Evolutionary conservation across 768 basidiomycete genomes (phyloP).

Genomic region (Hericium rajendrae): DNA sequence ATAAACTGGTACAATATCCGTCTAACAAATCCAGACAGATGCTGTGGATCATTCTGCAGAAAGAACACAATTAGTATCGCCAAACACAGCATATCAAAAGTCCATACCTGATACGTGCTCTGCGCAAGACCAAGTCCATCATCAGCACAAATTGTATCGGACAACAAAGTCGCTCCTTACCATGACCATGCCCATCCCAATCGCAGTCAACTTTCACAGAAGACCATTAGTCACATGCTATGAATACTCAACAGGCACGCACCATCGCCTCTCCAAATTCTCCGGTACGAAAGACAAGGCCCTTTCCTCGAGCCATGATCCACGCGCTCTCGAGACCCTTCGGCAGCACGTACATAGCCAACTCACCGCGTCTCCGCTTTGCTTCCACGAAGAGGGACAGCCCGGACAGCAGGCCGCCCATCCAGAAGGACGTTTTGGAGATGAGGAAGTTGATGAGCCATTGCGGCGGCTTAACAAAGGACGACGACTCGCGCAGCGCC

Average conservation of each 20-base stretch:
- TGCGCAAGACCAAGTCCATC: conserved; percentile 1
- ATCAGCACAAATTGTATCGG: neutral
- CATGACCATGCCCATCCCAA: conserved; percentile 92
- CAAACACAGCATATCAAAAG: neutral
- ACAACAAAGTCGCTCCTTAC: conserved; percentile 25
- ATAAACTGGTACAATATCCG: conserved; percentile 82
- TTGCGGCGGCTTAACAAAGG: conserved; percentile 29
- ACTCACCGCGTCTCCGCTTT: conserved; percentile 75
- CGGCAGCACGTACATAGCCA: conserved; percentile 89
- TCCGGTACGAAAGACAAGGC: conserved; percentile 64
- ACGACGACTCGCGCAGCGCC: conserved; percentile 25
- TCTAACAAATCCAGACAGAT: conserved; percentile 73
- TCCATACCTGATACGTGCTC: conserved; percentile 54
- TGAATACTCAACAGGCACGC: conserved; percentile 19
- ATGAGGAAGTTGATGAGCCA: conserved; percentile 46
- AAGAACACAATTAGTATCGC: neutral
- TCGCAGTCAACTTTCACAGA: conserved; percentile 41
- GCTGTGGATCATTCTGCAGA: conserved; percentile 57
- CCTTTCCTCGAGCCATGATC: conserved; percentile 67
- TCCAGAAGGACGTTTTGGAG: conserved; percentile 64
- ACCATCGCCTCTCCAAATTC: conserved; percentile 60
- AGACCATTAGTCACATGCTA: neutral
- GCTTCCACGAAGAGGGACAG: conserved; percentile 82
- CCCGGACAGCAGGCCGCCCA: conserved; percentile 66
- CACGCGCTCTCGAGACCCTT: conserved; percentile 88